These are phyloP conservation scores for Microsporum audouinii DNA, from an alignment of 2,329 filamentous ascomycete genomes.

Conservation along the genomic window DNA sequence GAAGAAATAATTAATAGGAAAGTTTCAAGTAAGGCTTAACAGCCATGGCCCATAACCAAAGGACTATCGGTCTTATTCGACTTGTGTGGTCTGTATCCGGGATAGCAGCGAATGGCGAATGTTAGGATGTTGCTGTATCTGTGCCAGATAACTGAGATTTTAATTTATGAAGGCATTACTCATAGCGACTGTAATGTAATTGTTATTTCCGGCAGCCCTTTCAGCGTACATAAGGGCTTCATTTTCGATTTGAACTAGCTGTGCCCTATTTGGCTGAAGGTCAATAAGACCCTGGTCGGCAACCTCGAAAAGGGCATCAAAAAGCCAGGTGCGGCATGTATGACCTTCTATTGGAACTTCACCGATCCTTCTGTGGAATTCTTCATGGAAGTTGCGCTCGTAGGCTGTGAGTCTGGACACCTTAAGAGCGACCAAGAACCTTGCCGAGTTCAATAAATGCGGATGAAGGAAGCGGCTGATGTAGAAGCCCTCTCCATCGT, in stretches of 20 bases:
- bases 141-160: neutral
- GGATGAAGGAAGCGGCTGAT: neutral
- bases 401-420: conserved; percentile 5
- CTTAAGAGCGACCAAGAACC: conserved; percentile 3
- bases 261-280: neutral
- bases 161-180: neutral
- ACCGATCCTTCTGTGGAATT: neutral
- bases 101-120: neutral
- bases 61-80: neutral
- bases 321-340: conserved; percentile 8
- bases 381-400: conserved; percentile 3
- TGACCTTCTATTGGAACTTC: neutral
- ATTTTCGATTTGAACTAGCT: neutral
- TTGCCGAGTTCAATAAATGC: conserved; percentile 6
- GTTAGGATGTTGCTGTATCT: neutral
- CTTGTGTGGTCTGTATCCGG: neutral
- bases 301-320: neutral
- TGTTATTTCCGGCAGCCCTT: neutral
- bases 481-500: neutral
- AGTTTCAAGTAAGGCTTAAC: neutral
- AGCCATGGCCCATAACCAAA: neutral
- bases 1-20: too few relatives aligned
- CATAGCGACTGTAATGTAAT: neutral
- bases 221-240: neutral
- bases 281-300: conserved; percentile 4